Evolutionary conservation across 1,139 yeast genomes (phyloP), one percentile per base, ranked within the genome.

Genomic region (Yamadazyma kanchanaburiensis): DNA sequence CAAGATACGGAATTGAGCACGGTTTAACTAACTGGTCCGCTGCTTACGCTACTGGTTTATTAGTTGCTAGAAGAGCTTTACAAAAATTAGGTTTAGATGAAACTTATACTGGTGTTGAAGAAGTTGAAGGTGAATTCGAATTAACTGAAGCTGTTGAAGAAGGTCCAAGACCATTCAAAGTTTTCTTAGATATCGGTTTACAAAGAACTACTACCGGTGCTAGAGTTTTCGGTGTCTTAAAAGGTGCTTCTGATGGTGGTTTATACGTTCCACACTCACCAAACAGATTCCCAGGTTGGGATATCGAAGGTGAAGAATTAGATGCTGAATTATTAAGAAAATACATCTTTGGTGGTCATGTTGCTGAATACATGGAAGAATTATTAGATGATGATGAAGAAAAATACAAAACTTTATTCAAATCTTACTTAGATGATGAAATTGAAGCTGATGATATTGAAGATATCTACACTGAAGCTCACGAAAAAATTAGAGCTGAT

Each of bases 231-330:
- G 99, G 97, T 85, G 96, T 89, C 64, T 79, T 94, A 67, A 91
- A 91, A 84, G 99, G 99, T 85, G 98, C 98, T 64, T 89, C 97
- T 47, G 99, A 91, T 70, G 99, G 98, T 85, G 99, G 99, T 61
- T 79, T 91, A 62, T 87, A 85, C 89, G 79, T 91, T 65, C 99
- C 99, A 54, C 99, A 91, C 89, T 87, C 95, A 56, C 85, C 95
- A 64, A 89, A 89, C 82, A 89, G 98, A 84, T 91, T 89, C 96
- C 99, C 99, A 73, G 99, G 98, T 77, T 91, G 91, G 94, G 99
- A 91, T 74, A 85, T 89, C 60, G 99, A 91, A 78, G 65, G 84
- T 58, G 96, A 89, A 77, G 98, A 91, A 75, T 82, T 94, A 63
- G 98, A 91, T 65, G 88, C 96, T 59, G 98, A 94, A 67, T 73